Conservation (phyloP, 768 basidiomycete genomes). For the Rhodotorula toruloides region DNA sequence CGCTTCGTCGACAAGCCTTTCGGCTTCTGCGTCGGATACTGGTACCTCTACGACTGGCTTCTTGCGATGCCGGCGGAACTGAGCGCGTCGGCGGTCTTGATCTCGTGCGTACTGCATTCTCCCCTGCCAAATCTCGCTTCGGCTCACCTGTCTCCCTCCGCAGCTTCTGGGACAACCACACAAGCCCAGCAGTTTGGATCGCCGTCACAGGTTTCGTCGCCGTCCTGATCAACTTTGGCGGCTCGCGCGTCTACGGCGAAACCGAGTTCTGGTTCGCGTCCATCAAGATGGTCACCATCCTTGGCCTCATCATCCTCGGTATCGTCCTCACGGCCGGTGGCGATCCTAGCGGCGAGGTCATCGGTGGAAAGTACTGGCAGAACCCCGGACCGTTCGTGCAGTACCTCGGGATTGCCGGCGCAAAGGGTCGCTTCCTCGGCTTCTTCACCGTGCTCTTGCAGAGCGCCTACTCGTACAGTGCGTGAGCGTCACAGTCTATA, state of each 20-base stretch:
- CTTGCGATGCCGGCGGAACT: slow-evolving; percentile 58
- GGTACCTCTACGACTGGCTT: slow-evolving; percentile 52
- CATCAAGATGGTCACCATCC: slow-evolving; percentile 36
- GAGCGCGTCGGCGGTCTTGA: slow-evolving; percentile 67
- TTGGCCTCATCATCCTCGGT: slow-evolving; percentile 53
- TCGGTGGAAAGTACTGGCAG: slow-evolving; percentile 61
- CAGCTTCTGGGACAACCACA: slow-evolving; percentile 47
- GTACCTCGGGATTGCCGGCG: slow-evolving; percentile 52
- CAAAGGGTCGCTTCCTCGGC: slow-evolving; percentile 69
- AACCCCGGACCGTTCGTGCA: slow-evolving; percentile 83
- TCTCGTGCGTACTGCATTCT: slow-evolving; percentile 50
- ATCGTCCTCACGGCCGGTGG: slow-evolving; percentile 82
- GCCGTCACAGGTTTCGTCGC: slow-evolving; percentile 69
- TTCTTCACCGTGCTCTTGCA: slow-evolving; percentile 60
- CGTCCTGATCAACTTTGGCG: slow-evolving; percentile 52
- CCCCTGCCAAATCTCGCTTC: slow-evolving; percentile 40
- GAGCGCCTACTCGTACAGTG: slow-evolving; percentile 52
- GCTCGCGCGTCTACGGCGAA: slow-evolving; percentile 51
- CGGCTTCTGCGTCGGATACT: background rate
- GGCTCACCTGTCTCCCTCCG: slow-evolving; percentile 47
- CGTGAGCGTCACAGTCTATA: background rate
- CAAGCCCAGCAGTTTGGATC: slow-evolving; percentile 72
- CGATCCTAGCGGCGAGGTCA: slow-evolving; percentile 63
- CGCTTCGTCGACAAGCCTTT: background rate
- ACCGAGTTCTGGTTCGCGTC: slow-evolving; percentile 60